phyloP scores from a whole-genome alignment of 306 rosid genomes.

The Vachellia pachyceras region DNA sequence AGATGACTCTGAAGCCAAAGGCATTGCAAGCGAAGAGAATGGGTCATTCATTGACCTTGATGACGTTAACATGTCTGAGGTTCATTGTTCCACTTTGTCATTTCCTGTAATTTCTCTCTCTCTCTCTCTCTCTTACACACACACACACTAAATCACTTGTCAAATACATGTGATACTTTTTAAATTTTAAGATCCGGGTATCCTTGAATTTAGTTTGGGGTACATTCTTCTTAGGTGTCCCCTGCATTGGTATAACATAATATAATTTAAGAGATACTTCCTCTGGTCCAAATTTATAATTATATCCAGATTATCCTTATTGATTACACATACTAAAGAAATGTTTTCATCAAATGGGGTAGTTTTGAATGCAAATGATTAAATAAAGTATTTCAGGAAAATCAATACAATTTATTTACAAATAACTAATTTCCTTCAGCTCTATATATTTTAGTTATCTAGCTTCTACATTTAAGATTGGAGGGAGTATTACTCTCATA shows the following conservation, averaged over 20 bases:
- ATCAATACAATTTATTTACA: not conserved
- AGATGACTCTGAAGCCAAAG: conserved; percentile 74
- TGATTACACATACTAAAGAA: not conserved
- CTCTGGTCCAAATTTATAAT: too few relatives aligned
- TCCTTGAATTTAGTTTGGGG: not conserved
- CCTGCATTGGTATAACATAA: not conserved
- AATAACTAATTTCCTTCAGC: not conserved
- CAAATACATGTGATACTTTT: not conserved
- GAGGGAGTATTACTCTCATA: not conserved
- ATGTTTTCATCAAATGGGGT: too few relatives aligned
- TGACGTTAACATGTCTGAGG: conserved; percentile 84
- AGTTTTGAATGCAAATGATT: not conserved
- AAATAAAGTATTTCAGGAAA: too few relatives aligned
- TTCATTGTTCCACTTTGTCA: conserved; percentile 59
- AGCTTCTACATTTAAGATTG: too few relatives aligned
- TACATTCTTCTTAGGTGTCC: not conserved
- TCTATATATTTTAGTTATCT: too few relatives aligned
- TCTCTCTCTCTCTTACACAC: conserved; percentile 28
- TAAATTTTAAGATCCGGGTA: not conserved
- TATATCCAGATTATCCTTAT: not conserved
- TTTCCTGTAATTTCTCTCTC: conserved; percentile 65
- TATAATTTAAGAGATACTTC: too few relatives aligned
- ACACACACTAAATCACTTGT: not conserved
- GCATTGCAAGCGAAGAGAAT: conserved; percentile 67
- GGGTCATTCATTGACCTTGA: conserved; percentile 73